Percentiles rank a stretch among this genome's conserved stretches.
phyloP scores from a whole-genome alignment of 257 asterid genomes.

The Solanum rostratum region DNA sequence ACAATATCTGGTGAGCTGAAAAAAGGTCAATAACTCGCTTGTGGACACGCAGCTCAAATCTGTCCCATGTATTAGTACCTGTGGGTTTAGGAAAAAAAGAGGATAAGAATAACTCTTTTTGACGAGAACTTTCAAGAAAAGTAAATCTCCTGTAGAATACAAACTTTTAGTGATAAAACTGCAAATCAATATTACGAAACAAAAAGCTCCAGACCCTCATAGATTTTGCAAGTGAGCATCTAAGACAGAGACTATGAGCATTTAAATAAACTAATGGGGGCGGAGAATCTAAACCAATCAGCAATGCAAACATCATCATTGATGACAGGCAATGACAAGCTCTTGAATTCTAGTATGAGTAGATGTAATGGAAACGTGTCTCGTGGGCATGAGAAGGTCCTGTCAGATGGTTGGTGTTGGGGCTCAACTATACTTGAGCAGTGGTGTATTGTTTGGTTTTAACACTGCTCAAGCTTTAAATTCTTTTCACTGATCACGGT shows the following conservation, averaged over 20 bases:
- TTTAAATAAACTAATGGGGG: background rate
- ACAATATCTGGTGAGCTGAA: constrained; percentile 63
- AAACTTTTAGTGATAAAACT: background rate
- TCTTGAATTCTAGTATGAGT: background rate
- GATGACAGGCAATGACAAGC: background rate
- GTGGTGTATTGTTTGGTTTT: background rate
- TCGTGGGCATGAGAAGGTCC: too few relatives aligned
- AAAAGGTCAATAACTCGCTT: constrained; percentile 55
- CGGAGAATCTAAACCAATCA: background rate
- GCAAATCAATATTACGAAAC: too few relatives aligned
- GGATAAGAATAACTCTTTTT: background rate
- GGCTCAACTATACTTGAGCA: background rate
- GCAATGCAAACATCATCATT: background rate
- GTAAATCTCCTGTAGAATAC: background rate
- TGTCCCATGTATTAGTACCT: constrained; percentile 1
- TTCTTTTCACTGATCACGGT: background rate
- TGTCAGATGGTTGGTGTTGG: background rate
- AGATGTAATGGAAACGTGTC: background rate
- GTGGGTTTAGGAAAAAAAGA: background rate
- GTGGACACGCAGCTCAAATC: constrained; percentile 38
- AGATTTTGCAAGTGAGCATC: too few relatives aligned
- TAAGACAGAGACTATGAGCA: background rate
- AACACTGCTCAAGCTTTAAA: background rate
- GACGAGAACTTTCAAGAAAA: background rate
- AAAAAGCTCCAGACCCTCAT: too few relatives aligned